Base-by-base conservation (phyloP, 176 grass and related monocot species). In the Metroxylon sagu region DNA sequence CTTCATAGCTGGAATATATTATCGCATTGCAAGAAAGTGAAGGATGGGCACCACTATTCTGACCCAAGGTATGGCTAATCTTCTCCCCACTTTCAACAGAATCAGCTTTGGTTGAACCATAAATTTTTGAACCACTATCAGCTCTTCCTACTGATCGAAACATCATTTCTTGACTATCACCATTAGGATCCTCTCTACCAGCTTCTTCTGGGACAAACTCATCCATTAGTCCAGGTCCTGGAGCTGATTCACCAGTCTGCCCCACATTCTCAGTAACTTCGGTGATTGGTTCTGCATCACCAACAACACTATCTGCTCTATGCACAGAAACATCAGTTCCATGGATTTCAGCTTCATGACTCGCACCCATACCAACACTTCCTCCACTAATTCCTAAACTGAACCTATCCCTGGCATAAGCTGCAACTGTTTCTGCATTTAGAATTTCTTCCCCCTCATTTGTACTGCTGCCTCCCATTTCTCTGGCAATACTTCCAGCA, bases 281-380 rank as follows among this genome's bases (percentile, higher is more conserved):
- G 31, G 93, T 60, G 67, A 81, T 63, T 49, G 86, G 86, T 82
- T 97, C 93, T 16, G 70, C 84, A 72, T 91, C 93, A 62, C 79
- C 93, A 57, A 88, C 87, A 82, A 78, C 68, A 75, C 87, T 90
- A 50, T 85, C 73, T 25, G 93, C n/a, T 71, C 84, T 90, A 64
- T 97, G 87, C 63, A 88, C 70, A 79, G 86, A 95, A 59, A 74
- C 72, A 67, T 82, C 93, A 67, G 81, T 78, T 49, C 93, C 93
- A 82, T 97, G 93, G 72, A 92, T 97, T 77, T 97, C 93, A 67
- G 93, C 93, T 63, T 97, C 93, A 57, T 97, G 84, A 70, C 93
- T 97, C 39, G 84, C 81, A 64, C 93, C 93, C 93, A 97, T 97
- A 62, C 93, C 93, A 56, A 97, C 87, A 61, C 93, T 97, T 16